Percentiles rank a stretch among this genome's conserved stretches.
Conservation (phyloP, 345 rosid genomes). For the Aquilaria yunnanensis region DNA sequence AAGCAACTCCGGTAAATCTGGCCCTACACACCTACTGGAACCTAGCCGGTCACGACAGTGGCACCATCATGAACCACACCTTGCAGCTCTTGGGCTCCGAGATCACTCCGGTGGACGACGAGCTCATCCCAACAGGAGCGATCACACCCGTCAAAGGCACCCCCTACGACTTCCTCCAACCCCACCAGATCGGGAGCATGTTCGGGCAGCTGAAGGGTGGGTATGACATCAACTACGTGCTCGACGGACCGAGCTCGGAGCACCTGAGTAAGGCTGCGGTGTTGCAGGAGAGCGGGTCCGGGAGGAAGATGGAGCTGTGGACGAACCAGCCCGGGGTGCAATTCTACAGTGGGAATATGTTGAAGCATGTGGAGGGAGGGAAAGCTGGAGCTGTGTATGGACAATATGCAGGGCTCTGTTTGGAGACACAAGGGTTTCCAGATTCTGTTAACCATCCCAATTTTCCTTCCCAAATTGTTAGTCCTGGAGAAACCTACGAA, state of each 20-base stretch:
- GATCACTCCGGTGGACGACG: constrained; percentile 58
- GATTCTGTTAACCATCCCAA: constrained; percentile 67
- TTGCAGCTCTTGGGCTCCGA: constrained; percentile 41
- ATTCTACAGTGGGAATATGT: constrained; percentile 53
- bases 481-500: constrained; percentile 42
- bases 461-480: constrained; percentile 76
- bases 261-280: constrained; percentile 49
- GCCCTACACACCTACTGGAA: constrained; percentile 87
- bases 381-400: constrained; percentile 47
- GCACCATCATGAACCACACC: constrained; percentile 53
- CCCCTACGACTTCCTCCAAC: constrained; percentile 55
- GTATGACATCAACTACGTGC: constrained; percentile 72
- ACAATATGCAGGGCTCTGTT: constrained; percentile 44
- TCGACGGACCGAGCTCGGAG: constrained; percentile 23
- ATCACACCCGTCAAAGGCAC: constrained; percentile 36
- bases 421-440: constrained; percentile 87
- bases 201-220: constrained; percentile 47
- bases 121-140: constrained; percentile 76
- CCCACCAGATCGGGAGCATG: constrained; percentile 38
- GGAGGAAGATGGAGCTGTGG: constrained; percentile 79
- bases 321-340: constrained; percentile 67
- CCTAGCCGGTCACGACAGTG: constrained; percentile 62
- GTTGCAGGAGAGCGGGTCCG: constrained; percentile 43
- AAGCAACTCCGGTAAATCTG: constrained; percentile 66
- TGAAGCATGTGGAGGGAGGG: constrained; percentile 50